Evolutionary conservation across 2,329 filamentous ascomycete genomes (phyloP), one percentile per base, ranked within the genome.

Genomic region (Colletotrichum shisoi): DNA sequence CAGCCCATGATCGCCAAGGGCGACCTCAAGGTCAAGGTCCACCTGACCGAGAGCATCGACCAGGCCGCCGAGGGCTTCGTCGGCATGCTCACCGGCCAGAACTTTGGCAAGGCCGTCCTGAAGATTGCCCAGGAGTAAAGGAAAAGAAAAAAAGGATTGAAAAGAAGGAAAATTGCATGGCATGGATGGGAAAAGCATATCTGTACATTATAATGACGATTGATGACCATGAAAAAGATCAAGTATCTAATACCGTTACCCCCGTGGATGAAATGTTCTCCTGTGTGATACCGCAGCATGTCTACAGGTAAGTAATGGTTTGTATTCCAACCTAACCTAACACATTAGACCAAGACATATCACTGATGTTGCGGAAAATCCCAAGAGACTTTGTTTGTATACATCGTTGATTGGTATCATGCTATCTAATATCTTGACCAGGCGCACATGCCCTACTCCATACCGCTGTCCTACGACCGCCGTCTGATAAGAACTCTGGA

Each of bases 71-170:
- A 93, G 63, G 93, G 90, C 0, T 83, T 96, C 68, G 78, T 94
- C 13, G 91, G 88, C 13, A 88, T 96, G 82, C 83, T 95, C 62
- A 77, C 86, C 73, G 93, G 93, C 54, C 85, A 91, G 78, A 96
- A 96, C 81, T 91, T 93, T 79, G 93, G 93, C 72, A 96, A 96
- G 85, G 91, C 92, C 17, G 85, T 95, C 24, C 74, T 95, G 73
- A 91, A 92, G 82, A 77, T 85, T 60, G 65, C 68, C 39, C 69
- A 73, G 48, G 68, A 61, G 31, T 70, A 52, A 59, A 15, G 3
- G 11, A 0, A 7, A 0, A 2, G 15, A 39, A 15, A 13, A 21
- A 27, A 48, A 12, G 19, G 45, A 24, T 13, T n/a, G 13, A n/a
- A n/a, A 45, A 9, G 39, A 31, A 31, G 27, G 7, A 31, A 2